phyloP scores from a whole-genome alignment of 192 early-diverging fungal genomes.

The Phlyctochytrium planicorne region DNA sequence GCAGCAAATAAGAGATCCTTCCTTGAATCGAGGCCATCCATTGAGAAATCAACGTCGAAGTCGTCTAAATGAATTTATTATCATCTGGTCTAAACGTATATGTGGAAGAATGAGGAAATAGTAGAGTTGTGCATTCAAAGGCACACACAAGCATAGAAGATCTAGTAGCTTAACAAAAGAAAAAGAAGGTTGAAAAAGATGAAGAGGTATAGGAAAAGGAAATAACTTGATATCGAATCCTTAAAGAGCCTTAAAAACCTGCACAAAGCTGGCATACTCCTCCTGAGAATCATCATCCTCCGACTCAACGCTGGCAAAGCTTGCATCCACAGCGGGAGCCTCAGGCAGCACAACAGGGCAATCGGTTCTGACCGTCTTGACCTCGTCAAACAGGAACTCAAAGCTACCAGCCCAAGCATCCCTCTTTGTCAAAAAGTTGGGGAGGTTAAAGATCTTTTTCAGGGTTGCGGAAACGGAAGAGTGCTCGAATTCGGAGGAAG shows the following conservation, averaged over 20 bases:
- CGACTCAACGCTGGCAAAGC: background rate
- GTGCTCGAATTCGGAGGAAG: constrained; percentile 45
- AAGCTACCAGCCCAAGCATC: constrained; percentile 32
- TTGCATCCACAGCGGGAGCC: constrained; percentile 2
- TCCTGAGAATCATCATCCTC: background rate
- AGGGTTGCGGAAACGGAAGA: constrained; percentile 47
- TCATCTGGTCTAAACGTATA: no score
- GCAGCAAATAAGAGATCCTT: no score
- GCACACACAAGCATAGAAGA: no score
- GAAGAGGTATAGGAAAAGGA: no score
- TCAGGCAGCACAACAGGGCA: constrained; percentile 17
- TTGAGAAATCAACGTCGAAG: no score
- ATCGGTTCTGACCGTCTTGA: constrained; percentile 18
- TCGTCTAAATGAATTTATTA: no score
- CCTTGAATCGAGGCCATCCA: no score
- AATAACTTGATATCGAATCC: no score
- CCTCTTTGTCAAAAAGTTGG: constrained; percentile 8
- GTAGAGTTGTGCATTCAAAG: no score
- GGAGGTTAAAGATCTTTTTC: constrained; percentile 28
- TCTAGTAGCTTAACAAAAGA: no score
- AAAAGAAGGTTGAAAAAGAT: no score
- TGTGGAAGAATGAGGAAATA: no score
- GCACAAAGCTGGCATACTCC: background rate
- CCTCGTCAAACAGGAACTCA: constrained; percentile 15
- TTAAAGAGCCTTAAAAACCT: background rate